Base-by-base conservation (phyloP, 306 rosid species). In the Delonix regia region DNA sequence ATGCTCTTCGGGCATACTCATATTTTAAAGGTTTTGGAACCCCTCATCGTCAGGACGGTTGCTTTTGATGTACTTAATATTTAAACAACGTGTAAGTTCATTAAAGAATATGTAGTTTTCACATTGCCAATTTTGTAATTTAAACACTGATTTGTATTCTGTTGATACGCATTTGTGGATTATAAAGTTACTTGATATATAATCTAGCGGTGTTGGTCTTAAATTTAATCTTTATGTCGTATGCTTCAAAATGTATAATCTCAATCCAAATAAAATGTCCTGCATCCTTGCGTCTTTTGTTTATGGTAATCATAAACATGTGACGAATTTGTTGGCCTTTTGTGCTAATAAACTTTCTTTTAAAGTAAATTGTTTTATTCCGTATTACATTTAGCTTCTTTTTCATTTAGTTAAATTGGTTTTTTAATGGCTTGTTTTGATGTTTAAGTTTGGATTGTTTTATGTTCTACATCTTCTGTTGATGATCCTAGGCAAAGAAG, bases 1-100 rank as follows among this genome's bases (percentile, higher is more conserved):
- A 18, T 61, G 75, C 71, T 60, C 62, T 60, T 77, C 51, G 86
- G 91, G 64, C 88, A 88, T 86, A 77, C 82, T 86, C 78, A 45
- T 55, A n/a, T 71, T 5, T 55, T 75, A 60, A 51, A 75, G 77
- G 60, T 75, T 78, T 56, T 69, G 49, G 67, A 68, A 66, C 42
- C 79, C 33, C 11, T 82, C 68, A 67, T 7, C 60, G 9, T 47
- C 70, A 3, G 69, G 59, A 51, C 9, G 18, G 61, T 45, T 84
- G 60, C 21, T 77, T 77, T 22, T 77, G 27, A 44, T 75, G 85
- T 85, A 77, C 64, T 71, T 64, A 47, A 9, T 22, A 70, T 84
- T 80, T 74, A 12, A 49, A 66, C 42, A 51, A 66, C 36, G 34
- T 71, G 82, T 51, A 65, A 75, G 70, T 33, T 75, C 65, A 75